phyloP scores from a whole-genome alignment of 2,329 filamentous ascomycete genomes.

The Arthroderma sp. region DNA sequence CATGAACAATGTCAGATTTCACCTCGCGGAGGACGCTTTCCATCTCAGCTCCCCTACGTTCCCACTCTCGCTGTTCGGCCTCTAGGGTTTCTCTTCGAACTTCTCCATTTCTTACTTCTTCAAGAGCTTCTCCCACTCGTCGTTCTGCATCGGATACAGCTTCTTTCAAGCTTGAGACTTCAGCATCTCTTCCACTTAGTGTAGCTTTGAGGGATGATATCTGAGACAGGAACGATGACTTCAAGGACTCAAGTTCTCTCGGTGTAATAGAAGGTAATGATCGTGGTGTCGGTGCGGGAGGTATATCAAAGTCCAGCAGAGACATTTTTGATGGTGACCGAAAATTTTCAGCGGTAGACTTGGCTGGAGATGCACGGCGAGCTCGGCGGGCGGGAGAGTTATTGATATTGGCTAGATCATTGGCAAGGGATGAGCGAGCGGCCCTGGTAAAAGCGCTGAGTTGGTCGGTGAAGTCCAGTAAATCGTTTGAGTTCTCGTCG shows the following conservation, averaged over 20 bases:
- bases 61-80: slow-evolving; percentile 69
- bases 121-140: slow-evolving; percentile 73
- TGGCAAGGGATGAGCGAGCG: slow-evolving; percentile 31
- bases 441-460: slow-evolving; percentile 35
- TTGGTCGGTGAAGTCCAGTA: slow-evolving; percentile 83
- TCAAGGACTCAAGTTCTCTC: slow-evolving; percentile 81
- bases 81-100: slow-evolving; percentile 56
- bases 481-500: slow-evolving; percentile 52
- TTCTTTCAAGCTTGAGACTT: slow-evolving; percentile 73
- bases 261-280: slow-evolving; percentile 85
- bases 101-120: slow-evolving; percentile 68
- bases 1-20: slow-evolving; percentile 64
- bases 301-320: slow-evolving; percentile 80
- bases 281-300: slow-evolving; percentile 82
- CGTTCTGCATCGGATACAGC: slow-evolving; percentile 84
- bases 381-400: slow-evolving; percentile 26
- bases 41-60: slow-evolving; percentile 73
- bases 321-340: slow-evolving; percentile 44
- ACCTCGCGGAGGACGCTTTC: slow-evolving; percentile 67
- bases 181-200: slow-evolving; percentile 82
- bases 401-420: slow-evolving; percentile 25
- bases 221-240: slow-evolving; percentile 79
- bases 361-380: slow-evolving; percentile 28
- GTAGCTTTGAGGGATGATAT: slow-evolving; percentile 91
- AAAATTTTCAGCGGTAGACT: slow-evolving; percentile 23